Evolutionary conservation across 2,329 filamentous ascomycete species (phyloP).

Genomic region (Simplicillium sp.): DNA sequence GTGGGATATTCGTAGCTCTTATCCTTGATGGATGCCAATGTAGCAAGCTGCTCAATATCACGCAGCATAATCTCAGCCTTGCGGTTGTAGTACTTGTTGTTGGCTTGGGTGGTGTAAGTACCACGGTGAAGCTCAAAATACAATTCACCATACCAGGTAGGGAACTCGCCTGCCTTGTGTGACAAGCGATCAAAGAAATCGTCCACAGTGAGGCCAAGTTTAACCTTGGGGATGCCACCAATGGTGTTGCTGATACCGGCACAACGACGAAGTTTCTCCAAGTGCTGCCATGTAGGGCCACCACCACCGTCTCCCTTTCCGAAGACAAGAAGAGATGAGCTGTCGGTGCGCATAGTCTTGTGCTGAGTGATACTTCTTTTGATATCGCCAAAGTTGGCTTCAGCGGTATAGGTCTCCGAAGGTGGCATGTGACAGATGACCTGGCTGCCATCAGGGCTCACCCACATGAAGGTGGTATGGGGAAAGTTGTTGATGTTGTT

Average conservation of each 20-base stretch:
- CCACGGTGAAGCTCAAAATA: conserved; percentile 97
- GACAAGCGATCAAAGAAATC: conserved; percentile 87
- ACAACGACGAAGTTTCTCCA: conserved; percentile 89
- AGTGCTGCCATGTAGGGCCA: conserved; percentile 84
- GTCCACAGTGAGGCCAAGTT: conserved; percentile 83
- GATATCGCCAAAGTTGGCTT: conserved; percentile 90
- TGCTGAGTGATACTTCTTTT: conserved; percentile 83
- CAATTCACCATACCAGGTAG: conserved; percentile 95
- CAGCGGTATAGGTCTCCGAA: conserved; percentile 88
- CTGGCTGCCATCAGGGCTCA: conserved; percentile 87
- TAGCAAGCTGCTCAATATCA: conserved; percentile 81
- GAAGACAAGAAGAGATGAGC: conserved; percentile 83
- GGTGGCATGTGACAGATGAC: conserved; percentile 98
- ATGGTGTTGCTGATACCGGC: conserved; percentile 84
- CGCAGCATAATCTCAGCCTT: conserved; percentile 76
- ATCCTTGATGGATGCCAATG: conserved; percentile 68
- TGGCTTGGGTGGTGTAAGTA: conserved; percentile 94
- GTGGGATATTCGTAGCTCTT: conserved; percentile 82
- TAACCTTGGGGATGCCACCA: conserved; percentile 70
- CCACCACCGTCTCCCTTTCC: conserved; percentile 95
- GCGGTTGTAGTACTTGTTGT: conserved; percentile 93
- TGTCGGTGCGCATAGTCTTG: conserved; percentile 91
- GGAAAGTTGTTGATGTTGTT: conserved; percentile 99
- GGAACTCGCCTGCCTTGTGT: conserved; percentile 67
- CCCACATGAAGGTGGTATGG: conserved; percentile 98